These are phyloP conservation scores for Daedaleopsis sinensis DNA, from an alignment of 768 basidiomycete genomes.

Conservation along the genomic window DNA sequence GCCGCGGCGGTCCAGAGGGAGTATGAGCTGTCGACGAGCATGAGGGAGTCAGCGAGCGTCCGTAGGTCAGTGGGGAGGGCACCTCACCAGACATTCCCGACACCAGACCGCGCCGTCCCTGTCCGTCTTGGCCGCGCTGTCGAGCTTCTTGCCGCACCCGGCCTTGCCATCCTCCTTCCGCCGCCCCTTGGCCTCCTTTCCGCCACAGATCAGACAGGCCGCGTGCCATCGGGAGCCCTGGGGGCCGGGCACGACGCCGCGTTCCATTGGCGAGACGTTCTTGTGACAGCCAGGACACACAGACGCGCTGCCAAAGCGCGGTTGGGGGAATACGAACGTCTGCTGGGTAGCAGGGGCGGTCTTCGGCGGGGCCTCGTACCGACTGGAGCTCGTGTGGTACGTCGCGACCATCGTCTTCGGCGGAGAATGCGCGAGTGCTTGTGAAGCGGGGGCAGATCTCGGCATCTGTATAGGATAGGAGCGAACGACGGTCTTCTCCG, in stretches of 20 bases:
- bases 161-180: slow-evolving; percentile 60
- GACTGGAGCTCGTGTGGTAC: slow-evolving; percentile 37
- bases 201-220: slow-evolving; percentile 79
- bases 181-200: slow-evolving; percentile 52
- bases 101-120: slow-evolving; percentile 77
- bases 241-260: slow-evolving; percentile 84
- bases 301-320: slow-evolving; percentile 60
- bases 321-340: slow-evolving; percentile 37
- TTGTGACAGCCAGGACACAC: slow-evolving; percentile 76
- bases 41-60: slow-evolving; percentile 14
- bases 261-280: slow-evolving; percentile 80
- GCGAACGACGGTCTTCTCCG: slow-evolving; percentile 45
- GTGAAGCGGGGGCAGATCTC: slow-evolving; percentile 6
- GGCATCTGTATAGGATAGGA: slow-evolving; percentile 19
- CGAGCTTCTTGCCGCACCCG: slow-evolving; percentile 82
- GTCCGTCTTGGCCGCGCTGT: slow-evolving; percentile 80
- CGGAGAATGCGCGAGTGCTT: slow-evolving; percentile 15
- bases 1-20: slow-evolving; percentile 51
- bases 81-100: slow-evolving; percentile 76
- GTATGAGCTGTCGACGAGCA: slow-evolving; percentile 48
- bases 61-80: neutral
- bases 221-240: slow-evolving; percentile 83
- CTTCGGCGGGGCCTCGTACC: slow-evolving; percentile 43
- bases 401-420: slow-evolving; percentile 27
- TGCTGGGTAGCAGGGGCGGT: slow-evolving; percentile 40